phyloP scores from a whole-genome alignment of 1,139 yeast species.

The Blastobotrys capitulatus region DNA sequence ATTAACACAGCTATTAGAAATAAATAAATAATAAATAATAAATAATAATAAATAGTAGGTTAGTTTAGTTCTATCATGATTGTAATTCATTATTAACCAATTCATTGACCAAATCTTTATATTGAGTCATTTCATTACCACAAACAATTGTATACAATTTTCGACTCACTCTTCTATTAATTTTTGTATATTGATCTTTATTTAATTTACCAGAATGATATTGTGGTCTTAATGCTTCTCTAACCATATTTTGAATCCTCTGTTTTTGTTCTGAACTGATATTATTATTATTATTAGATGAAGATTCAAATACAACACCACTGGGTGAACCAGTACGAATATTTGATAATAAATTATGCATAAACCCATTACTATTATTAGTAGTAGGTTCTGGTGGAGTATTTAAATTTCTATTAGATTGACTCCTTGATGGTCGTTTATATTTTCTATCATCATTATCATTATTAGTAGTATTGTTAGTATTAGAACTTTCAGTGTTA shows the following conservation, averaged over 20 bases:
- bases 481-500: conserved; percentile 1
- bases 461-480: not conserved
- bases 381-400: not conserved
- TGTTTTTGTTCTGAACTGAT: conserved; percentile 44
- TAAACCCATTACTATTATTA: conserved; percentile 7
- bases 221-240: conserved; percentile 46
- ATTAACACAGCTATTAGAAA: not conserved
- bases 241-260: conserved; percentile 48
- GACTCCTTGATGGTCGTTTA: conserved; percentile 20
- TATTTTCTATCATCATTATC: conserved; percentile 14
- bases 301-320: not conserved
- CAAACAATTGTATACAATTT: conserved; percentile 34
- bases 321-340: conserved; percentile 16
- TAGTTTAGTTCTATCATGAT: too few relatives aligned
- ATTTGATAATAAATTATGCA: conserved; percentile 22
- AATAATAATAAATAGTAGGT: conserved; percentile 1
- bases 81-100: conserved; percentile 7
- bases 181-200: conserved; percentile 44
- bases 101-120: conserved; percentile 10
- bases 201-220: conserved; percentile 38
- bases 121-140: conserved; percentile 12
- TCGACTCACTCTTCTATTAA: conserved; percentile 42
- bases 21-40: not conserved
- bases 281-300: conserved; percentile 4
- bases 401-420: not conserved